A percentile compares a stretch with the other conserved stretches of the same genome.
Conservation (phyloP, 192 early-diverging fungal species). For the Backusella liffmaniae region DNA sequence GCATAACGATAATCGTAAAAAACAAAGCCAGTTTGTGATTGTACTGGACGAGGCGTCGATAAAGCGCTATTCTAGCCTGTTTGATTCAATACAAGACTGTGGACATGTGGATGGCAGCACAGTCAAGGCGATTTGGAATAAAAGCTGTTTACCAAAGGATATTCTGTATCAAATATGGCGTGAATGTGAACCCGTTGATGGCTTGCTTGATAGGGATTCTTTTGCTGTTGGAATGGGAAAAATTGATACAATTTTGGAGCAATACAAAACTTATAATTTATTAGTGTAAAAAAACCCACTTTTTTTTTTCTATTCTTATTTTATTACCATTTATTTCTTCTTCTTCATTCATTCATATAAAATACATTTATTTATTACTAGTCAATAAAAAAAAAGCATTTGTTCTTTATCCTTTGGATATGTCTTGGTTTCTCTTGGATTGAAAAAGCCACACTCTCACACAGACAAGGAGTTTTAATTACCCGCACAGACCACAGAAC, state of each 20-base stretch:
- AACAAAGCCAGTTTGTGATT: neutral
- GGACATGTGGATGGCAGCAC: neutral
- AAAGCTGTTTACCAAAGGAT: neutral
- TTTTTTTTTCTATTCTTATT: neutral
- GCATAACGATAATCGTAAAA: neutral
- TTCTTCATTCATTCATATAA: too few species aligned
- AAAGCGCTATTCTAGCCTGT: neutral
- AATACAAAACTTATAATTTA: neutral
- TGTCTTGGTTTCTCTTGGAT: neutral
- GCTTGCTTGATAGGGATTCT: neutral
- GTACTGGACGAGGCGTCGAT: neutral
- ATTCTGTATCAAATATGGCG: neutral
- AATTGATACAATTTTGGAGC: constrained; percentile 1
- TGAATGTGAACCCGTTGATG: neutral
- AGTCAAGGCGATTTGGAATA: neutral
- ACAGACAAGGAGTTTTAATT: neutral
- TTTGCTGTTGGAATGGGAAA: neutral
- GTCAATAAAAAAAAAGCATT: neutral
- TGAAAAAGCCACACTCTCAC: neutral
- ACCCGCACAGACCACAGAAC: neutral
- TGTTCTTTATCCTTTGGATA: neutral
- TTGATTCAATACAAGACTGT: neutral
- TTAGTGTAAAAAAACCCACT: neutral
- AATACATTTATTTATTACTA: neutral
- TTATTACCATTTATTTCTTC: neutral